Base-by-base conservation (phyloP, 208 protist species). In the Leishmania arabica region DNA sequence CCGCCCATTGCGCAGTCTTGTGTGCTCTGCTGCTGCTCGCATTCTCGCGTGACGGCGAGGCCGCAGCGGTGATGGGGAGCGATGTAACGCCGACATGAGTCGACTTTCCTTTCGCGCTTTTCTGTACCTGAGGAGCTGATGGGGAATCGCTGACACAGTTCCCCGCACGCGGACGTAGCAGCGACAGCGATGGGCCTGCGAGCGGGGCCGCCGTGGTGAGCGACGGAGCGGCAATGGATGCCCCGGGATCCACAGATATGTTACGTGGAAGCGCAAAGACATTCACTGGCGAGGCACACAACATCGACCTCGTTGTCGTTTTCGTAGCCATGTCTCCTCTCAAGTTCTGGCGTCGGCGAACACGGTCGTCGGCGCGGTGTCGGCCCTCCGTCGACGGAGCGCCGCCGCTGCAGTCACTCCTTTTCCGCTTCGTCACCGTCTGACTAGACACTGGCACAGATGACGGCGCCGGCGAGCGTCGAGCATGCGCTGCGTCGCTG, bases 201-300 rank as follows among this genome's bases (percentile, higher is more conserved):
- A 15, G 58, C 13, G 62, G 31, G 31, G 68, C 21, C 27, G 68
- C 21, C 40, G 5, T 42, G 13, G 72, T 76, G 19, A 40, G 31
- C 40, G 51, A 7, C 49, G 74, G 51, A 15, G 72, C 11, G 34
- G 72, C 47, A 19, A 45, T 47, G 34, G 34, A 49, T 51, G 40
- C 34, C 11, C 42, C 64, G 13, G 76, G 62, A 1, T 45, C 54
- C 6, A 15, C n/a, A 1, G 80, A 51, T 31, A 83, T 31, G 75
- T 40, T 65, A 27, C 80, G 69, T 21, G 74, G 74, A 69, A 83
- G 80, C 34, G 60, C 69, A 51, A 83, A 83, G 24, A 69, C 42
- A 49, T n/a, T 82, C 34, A 21, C 42, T 1, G 47, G 65, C 49
- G 70, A 77, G 42, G 40, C 19, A 8, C 13, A 34, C 31, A 27